A percentile compares a stretch with the other conserved stretches of the same genome.
These are phyloP conservation scores for Stipa capillata DNA, from an alignment of 176 grass and related monocot genomes.

Conservation along the genomic window DNA sequence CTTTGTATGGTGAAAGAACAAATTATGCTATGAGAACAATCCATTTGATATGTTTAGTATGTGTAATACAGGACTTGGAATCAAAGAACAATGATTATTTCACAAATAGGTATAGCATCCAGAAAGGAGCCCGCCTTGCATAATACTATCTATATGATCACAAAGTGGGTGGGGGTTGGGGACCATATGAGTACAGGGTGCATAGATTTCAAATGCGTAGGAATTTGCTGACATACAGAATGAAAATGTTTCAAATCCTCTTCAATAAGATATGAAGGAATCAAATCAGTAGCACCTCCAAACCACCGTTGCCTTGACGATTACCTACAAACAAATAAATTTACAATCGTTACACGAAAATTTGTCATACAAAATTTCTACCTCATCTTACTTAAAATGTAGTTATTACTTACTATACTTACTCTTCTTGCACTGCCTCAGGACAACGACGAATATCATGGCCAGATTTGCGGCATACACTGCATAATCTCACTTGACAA, in stretches of 20 bases:
- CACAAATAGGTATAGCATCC: not conserved
- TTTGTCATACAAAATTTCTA: too few species aligned
- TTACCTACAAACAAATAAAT: too few species aligned
- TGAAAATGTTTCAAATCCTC: conserved; percentile 99
- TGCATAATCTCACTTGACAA: too few species aligned
- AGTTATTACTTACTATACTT: too few species aligned
- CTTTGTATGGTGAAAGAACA: not conserved
- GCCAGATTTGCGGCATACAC: too few species aligned
- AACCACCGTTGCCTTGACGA: conserved; percentile 99
- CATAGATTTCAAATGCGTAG: not conserved
- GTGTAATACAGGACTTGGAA: not conserved
- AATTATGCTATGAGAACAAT: not conserved
- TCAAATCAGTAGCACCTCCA: conserved; percentile 95
- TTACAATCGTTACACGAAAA: too few species aligned
- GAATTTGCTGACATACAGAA: conserved; percentile 39
- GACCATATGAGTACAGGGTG: not conserved
- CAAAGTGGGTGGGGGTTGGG: not conserved
- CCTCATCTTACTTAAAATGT: too few species aligned
- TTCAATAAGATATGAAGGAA: conserved; percentile 89
- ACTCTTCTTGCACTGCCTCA: too few species aligned
- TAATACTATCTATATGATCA: too few species aligned
- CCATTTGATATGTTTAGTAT: not conserved
- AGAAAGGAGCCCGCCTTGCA: not conserved
- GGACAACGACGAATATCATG: too few species aligned
- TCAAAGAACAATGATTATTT: not conserved